A percentile compares a stretch with the other conserved stretches of the same genome.
Evolutionary conservation across 352 stramenopile genomes (phyloP).

Genomic region (Phytophthora sp.): DNA sequence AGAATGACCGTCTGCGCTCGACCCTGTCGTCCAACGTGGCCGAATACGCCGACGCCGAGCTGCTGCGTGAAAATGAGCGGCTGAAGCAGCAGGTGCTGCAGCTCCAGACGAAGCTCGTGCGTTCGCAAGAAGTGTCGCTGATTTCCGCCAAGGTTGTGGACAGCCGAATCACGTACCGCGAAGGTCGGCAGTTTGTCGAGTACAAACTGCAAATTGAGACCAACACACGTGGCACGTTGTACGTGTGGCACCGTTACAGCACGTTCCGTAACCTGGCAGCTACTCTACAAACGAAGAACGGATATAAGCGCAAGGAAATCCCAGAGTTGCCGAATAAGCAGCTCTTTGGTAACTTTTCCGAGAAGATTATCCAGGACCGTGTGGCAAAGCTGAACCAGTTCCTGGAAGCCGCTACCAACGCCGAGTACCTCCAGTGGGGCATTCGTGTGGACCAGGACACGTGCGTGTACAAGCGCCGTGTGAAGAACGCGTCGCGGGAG

Average conservation of each 20-base stretch:
- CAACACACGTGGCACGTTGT: conserved; percentile 68
- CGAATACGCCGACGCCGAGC: conserved; percentile 70
- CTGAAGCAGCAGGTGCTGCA: conserved; percentile 75
- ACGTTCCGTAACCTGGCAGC: conserved; percentile 80
- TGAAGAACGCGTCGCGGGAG: conserved; percentile 59
- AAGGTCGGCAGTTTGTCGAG: conserved; percentile 77
- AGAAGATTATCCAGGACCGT: conserved; percentile 81
- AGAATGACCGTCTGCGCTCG: conserved; percentile 71
- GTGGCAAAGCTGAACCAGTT: conserved; percentile 79
- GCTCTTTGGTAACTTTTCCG: conserved; percentile 72
- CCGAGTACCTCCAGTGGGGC: conserved; percentile 77
- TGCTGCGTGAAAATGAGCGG: conserved; percentile 72
- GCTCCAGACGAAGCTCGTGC: conserved; percentile 74
- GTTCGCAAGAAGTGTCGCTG: conserved; percentile 67
- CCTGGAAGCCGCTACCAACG: conserved; percentile 72
- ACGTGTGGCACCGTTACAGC: conserved; percentile 80
- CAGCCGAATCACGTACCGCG: conserved; percentile 68
- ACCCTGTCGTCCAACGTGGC: conserved; percentile 72
- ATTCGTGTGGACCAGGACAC: conserved; percentile 80
- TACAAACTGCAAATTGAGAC: conserved; percentile 82
- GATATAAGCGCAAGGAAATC: conserved; percentile 77
- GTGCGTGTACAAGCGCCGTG: conserved; percentile 76
- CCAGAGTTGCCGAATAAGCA: conserved; percentile 79
- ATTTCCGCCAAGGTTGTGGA: conserved; percentile 77
- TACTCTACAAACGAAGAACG: conserved; percentile 78